A percentile compares a stretch with the other conserved stretches of the same genome.
Evolutionary conservation across 1,284 basidiomycete species (phyloP).

Genomic region (Leccinum pachyderme): DNA sequence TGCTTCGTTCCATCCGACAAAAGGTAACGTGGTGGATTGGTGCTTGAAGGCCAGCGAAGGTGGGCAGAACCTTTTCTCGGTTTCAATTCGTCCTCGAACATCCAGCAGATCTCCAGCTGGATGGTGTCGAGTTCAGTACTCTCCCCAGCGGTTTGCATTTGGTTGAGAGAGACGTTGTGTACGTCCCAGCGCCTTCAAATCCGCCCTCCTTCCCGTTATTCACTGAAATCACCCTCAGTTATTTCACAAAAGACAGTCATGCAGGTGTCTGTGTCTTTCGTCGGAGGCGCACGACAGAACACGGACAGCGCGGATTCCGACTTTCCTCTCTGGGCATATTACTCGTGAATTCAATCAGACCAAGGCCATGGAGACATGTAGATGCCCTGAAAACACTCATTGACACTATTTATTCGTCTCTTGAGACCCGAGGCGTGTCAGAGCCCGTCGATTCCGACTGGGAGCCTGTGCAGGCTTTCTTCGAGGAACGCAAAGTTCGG

Average conservation of each 20-base stretch:
- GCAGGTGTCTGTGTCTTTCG: slow-evolving; percentile 72
- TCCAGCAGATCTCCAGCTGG: slow-evolving; percentile 58
- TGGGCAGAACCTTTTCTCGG: slow-evolving; percentile 27
- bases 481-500: slow-evolving; percentile 56
- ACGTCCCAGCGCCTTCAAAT: slow-evolving; percentile 28
- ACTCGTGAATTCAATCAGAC: slow-evolving; percentile 57
- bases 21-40: slow-evolving; percentile 77
- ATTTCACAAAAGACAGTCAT: slow-evolving; percentile 68
- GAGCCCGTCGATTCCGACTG: slow-evolving; percentile 59
- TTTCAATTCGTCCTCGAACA: slow-evolving; percentile 1
- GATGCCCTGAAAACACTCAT: slow-evolving; percentile 59
- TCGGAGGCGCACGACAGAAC: slow-evolving; percentile 60
- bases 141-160: slow-evolving; percentile 79
- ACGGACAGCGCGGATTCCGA: slow-evolving; percentile 73
- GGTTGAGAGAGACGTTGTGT: slow-evolving; percentile 76
- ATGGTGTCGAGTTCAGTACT: slow-evolving; percentile 72
- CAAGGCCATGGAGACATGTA: slow-evolving; percentile 72
- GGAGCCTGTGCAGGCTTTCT: slow-evolving; percentile 60
- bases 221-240: slow-evolving; percentile 40
- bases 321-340: slow-evolving; percentile 76
- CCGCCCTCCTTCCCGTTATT: not conserved
- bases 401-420: slow-evolving; percentile 49
- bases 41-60: slow-evolving; percentile 63
- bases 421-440: slow-evolving; percentile 46
- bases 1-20: slow-evolving; percentile 77